These are phyloP conservation scores for Aspergillus melleus DNA, from an alignment of 2,329 filamentous ascomycete genomes.

Conservation along the genomic window DNA sequence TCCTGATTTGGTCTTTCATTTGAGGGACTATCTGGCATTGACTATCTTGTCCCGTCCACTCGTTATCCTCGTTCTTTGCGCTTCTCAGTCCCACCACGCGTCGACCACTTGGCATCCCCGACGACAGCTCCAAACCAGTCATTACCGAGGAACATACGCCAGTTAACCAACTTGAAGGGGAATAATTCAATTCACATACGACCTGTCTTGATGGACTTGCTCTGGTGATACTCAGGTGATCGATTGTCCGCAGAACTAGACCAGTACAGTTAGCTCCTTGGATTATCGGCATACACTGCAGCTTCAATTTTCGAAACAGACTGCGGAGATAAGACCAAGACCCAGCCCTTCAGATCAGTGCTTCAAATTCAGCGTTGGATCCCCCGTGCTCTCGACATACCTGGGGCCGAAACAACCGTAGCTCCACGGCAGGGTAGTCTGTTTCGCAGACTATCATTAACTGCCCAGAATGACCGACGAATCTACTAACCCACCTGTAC, in stretches of 20 bases:
- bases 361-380: not conserved
- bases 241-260: not conserved
- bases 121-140: not conserved
- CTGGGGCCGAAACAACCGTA: not conserved
- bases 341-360: not conserved
- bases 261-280: not conserved
- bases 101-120: not conserved
- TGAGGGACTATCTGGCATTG: not conserved
- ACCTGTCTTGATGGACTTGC: not conserved
- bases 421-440: not conserved
- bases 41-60: conserved; percentile 4
- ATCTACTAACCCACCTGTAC: conserved; percentile 14
- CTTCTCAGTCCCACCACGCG: conserved; percentile 1
- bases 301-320: not conserved
- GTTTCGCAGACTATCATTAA: not conserved
- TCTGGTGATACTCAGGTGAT: not conserved
- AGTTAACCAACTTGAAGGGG: not conserved
- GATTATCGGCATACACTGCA: not conserved
- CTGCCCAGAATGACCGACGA: conserved; percentile 15
- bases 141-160: not conserved
- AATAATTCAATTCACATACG: not conserved
- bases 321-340: not conserved
- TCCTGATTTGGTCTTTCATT: not conserved
- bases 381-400: not conserved
- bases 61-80: conserved; percentile 2